These are phyloP conservation scores for Stephanodiscus minutulus DNA, from an alignment of 108 stramenopile genomes.

Conservation along the genomic window DNA sequence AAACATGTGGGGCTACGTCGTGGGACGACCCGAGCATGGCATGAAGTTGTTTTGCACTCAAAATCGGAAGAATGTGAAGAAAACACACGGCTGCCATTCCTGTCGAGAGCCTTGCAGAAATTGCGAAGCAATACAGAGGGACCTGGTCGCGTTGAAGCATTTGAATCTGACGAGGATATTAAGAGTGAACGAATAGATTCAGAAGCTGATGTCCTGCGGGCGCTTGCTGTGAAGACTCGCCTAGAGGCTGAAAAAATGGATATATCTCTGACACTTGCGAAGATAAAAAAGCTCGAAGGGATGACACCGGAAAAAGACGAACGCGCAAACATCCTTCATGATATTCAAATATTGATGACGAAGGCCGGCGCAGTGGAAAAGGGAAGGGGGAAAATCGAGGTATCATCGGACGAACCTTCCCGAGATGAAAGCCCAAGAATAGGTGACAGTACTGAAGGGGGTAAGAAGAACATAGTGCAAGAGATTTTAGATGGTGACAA, in stretches of 20 bases:
- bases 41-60: neutral
- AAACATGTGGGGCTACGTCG: neutral
- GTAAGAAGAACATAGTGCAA: constrained; percentile 13
- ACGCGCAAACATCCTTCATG: constrained; percentile 3
- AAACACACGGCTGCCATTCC: constrained; percentile 3
- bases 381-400: neutral
- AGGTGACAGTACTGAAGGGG: neutral
- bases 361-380: neutral
- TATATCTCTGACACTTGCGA: constrained; percentile 27
- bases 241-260: constrained; percentile 46
- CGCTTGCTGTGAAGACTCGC: constrained; percentile 30
- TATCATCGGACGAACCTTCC: neutral
- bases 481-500: constrained; percentile 7
- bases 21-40: neutral
- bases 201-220: constrained; percentile 21
- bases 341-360: constrained; percentile 14
- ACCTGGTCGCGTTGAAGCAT: neutral
- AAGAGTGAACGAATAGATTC: constrained; percentile 16
- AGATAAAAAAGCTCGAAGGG: constrained; percentile 38
- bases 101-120: constrained; percentile 11
- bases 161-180: neutral
- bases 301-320: constrained; percentile 2
- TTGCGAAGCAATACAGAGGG: neutral
- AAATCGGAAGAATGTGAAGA: neutral
- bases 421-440: neutral